Evolutionary conservation across 768 basidiomycete genomes (phyloP), one percentile per base, ranked within the genome.

Genomic region (Podaxis carcinomalis): DNA sequence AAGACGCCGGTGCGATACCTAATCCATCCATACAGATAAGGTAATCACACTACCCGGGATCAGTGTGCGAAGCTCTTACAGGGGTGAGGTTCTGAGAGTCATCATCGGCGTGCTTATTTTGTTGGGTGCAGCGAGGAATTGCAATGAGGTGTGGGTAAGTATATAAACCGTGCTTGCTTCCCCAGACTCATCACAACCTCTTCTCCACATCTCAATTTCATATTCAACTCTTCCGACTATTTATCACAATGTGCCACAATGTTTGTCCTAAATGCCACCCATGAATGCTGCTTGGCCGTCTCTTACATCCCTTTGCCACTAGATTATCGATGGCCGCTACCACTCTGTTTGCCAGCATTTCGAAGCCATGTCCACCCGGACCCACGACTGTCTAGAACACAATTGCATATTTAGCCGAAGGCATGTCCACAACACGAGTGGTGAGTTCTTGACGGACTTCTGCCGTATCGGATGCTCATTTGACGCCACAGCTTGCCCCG

Each of bases 301-400:
- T 51, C 53, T 64, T 32, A n/a, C 51, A 19, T 21, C 28, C 5
- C 3, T 32, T 21, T 49, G n/a, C 37, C n/a, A 53, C 37, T 65
- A 92, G 89, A 80, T 92, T 64, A 85, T 90, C 62, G 90, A 92
- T 69, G 90, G 90, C 58, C 84, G 88, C 65, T 89, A 78, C 72
- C 83, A 90, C 74, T 83, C 84, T 14, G 70, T 73, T 56, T 92
- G 90, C 72, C 81, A 83, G 7, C 89, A 91, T 71, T 91, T 92
- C 71, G 75, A 84, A 61, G 81, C 83, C 56, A 87, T 92, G 83
- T 82, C 86, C 47, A 89, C 89, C 19, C 81, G 78, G 58, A 72
- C 80, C 51, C 83, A 88, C 67, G 90, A 92, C 68, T 92, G 90
- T 65, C 70, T 83, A 50, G 76, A 77, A 62, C 68, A 75, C 3